Evolutionary conservation across 1,139 yeast species (phyloP).

Genomic region (Lodderomyces jiufengensis): DNA sequence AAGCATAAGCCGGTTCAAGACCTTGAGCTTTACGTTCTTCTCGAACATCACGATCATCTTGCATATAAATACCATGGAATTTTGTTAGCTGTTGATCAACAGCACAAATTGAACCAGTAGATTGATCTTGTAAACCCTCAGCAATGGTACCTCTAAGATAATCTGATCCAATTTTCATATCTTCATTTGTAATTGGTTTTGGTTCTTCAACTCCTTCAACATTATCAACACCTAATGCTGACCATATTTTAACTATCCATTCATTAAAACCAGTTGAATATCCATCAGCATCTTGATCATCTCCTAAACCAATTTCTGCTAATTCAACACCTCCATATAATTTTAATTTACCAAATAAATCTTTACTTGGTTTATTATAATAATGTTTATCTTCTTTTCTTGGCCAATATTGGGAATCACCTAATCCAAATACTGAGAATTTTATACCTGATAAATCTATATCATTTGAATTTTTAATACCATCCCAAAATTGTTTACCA

Average conservation of each 20-base stretch:
- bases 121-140: conserved; percentile 74
- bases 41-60: conserved; percentile 95
- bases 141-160: conserved; percentile 91
- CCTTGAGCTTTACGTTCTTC: conserved; percentile 92
- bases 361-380: conserved; percentile 89
- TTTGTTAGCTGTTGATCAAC: conserved; percentile 92
- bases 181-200: conserved; percentile 93
- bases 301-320: conserved; percentile 82
- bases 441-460: conserved; percentile 68
- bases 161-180: conserved; percentile 83
- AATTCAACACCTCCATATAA: conserved; percentile 72
- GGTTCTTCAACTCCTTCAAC: conserved; percentile 90
- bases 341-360: conserved; percentile 59
- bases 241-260: conserved; percentile 89
- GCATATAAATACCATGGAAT: conserved; percentile 98
- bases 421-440: conserved; percentile 82
- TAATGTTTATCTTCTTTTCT: conserved; percentile 92
- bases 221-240: conserved; percentile 80
- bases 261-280: conserved; percentile 81
- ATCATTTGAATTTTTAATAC: conserved; percentile 64
- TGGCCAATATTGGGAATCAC: conserved; percentile 97
- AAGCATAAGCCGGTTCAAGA: conserved; percentile 89
- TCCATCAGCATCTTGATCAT: conserved; percentile 97
- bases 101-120: conserved; percentile 93
- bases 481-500: conserved; percentile 90